Conservation (phyloP, 2,329 filamentous ascomycete species). For the Aspergillus sp. region DNA sequence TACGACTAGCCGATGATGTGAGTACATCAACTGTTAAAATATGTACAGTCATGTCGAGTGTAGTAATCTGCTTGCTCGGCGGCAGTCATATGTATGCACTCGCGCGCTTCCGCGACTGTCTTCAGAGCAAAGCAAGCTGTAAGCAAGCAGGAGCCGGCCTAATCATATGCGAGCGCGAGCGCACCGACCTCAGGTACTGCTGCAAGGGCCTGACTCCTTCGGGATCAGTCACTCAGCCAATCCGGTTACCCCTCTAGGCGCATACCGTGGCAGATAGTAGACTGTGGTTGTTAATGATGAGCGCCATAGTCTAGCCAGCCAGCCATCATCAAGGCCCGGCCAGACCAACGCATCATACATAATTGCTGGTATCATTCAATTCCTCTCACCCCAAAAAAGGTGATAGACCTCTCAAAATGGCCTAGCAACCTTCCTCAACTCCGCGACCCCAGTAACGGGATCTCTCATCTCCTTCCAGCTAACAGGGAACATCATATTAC, state of each 20-base stretch:
- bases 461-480: constrained; percentile 96
- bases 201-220: background rate
- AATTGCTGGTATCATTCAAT: constrained; percentile 8
- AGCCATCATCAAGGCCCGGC: too few relatives aligned
- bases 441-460: constrained; percentile 71
- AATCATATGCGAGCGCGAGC: background rate
- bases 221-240: background rate
- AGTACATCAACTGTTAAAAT: background rate
- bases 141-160: background rate
- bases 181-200: background rate
- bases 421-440: constrained; percentile 90
- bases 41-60: background rate
- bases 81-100: background rate
- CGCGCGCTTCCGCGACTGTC: background rate
- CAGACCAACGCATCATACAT: too few relatives aligned
- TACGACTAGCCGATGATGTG: background rate
- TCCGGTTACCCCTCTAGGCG: background rate
- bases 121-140: background rate
- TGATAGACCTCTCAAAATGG: constrained; percentile 64
- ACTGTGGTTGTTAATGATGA: too few relatives aligned
- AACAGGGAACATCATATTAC: constrained; percentile 87
- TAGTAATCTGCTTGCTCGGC: background rate
- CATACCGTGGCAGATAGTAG: background rate
- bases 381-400: background rate
- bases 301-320: too few relatives aligned